phyloP scores from a whole-genome alignment of 2,329 filamentous ascomycete genomes.

The Cladosporium sphaerospermum region DNA sequence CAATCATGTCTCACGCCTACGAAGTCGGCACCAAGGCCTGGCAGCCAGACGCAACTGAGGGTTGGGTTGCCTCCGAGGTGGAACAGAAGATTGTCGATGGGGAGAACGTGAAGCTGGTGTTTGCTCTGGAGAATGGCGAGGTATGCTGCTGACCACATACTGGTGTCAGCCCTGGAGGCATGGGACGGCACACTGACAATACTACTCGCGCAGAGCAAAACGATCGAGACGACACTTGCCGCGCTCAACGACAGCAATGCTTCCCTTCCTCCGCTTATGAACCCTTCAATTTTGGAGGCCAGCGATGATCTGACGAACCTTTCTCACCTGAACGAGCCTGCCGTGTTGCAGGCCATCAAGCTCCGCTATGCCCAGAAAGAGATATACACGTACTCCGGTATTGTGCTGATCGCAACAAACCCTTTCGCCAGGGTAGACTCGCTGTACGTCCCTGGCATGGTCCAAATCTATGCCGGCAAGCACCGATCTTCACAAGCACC shows the following conservation, averaged over 20 bases:
- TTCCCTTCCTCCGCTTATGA: constrained; percentile 88
- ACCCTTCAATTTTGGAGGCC: constrained; percentile 94
- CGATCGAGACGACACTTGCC: constrained; percentile 67
- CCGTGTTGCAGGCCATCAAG: constrained; percentile 94
- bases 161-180: background rate
- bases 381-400: constrained; percentile 99
- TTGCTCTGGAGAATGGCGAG: constrained; percentile 88
- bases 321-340: constrained; percentile 96
- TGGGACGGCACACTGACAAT: background rate
- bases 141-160: constrained; percentile 43
- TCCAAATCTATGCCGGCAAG: constrained; percentile 98
- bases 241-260: constrained; percentile 72
- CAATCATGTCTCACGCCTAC: constrained; percentile 80
- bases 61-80: constrained; percentile 96
- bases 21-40: constrained; percentile 96
- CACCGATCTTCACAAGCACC: constrained; percentile 94
- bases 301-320: constrained; percentile 97
- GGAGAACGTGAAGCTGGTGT: constrained; percentile 79
- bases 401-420: constrained; percentile 97
- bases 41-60: constrained; percentile 93
- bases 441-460: constrained; percentile 97
- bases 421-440: constrained; percentile 97
- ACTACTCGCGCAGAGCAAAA: constrained; percentile 59
- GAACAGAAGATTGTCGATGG: constrained; percentile 77
- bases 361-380: constrained; percentile 97